phyloP scores from a whole-genome alignment of 768 basidiomycete species.

The Suillus variegatus region DNA sequence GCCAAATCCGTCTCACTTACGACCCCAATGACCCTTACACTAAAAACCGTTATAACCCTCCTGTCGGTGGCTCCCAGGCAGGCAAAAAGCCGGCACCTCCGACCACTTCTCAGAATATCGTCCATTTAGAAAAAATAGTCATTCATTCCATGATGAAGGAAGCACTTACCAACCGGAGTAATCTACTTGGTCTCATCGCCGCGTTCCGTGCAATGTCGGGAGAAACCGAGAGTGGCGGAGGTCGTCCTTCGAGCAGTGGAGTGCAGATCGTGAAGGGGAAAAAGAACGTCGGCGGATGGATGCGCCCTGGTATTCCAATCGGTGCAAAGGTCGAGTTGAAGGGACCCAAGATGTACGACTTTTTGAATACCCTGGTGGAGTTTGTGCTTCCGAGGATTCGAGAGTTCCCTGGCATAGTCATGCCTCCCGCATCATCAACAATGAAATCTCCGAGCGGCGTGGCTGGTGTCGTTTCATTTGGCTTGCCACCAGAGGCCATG shows the following conservation, averaged over 20 bases:
- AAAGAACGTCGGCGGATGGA: conserved; percentile 79
- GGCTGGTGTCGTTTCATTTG: conserved; percentile 87
- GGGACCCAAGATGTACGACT: conserved; percentile 94
- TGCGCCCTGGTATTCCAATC: conserved; percentile 77
- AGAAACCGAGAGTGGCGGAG: conserved; percentile 74
- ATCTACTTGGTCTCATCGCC: conserved; percentile 84
- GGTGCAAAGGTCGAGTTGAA: conserved; percentile 90
- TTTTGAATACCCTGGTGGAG: conserved; percentile 83
- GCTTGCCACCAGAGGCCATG: conserved; percentile 82
- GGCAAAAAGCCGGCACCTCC: conserved; percentile 69
- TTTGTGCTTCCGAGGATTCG: conserved; percentile 94
- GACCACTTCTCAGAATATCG: conserved; percentile 66
- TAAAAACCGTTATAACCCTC: conserved; percentile 73
- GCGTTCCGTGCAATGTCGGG: conserved; percentile 87
- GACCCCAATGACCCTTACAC: conserved; percentile 83
- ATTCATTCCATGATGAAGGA: conserved; percentile 88
- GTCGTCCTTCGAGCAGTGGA: conserved; percentile 66
- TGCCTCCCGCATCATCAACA: conserved; percentile 75
- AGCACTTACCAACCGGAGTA: conserved; percentile 65
- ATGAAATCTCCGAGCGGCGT: conserved; percentile 75
- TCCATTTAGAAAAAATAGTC: conserved; percentile 79
- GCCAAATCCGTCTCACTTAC: conserved; percentile 64
- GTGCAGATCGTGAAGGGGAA: conserved; percentile 75
- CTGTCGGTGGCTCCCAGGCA: conserved; percentile 69
- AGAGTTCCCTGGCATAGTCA: conserved; percentile 81